Evolutionary conservation across 306 rosid genomes (phyloP), one percentile per base, ranked within the genome.

Genomic region (Vigna angularis): DNA sequence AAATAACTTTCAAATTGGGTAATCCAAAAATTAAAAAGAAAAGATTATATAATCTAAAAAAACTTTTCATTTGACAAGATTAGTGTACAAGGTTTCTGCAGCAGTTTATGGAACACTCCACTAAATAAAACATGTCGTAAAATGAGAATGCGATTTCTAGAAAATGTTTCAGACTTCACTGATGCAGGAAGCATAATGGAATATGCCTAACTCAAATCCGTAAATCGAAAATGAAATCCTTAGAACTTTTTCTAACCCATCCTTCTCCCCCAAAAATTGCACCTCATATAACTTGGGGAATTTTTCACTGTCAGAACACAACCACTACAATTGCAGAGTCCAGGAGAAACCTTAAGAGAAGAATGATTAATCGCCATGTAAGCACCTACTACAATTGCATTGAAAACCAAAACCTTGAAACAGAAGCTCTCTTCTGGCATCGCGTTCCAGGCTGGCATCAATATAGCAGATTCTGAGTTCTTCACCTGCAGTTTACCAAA

Each of bases 401-500:
- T 72, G 88, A 76, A 94, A 94, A 79, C 97, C 98, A 70, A 90
- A 94, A 3, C 95, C 97, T 74, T 58, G 86, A 22, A 86, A 83
- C 76, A 92, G 80, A 44, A 88, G 47, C 50, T 81, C 82, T 84
- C 61, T 97, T 50, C 98, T 85, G 57, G 97, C 96, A 81, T 82
- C 86, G 5, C 51, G 82, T 57, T 83, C 83, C 88, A 90, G 81
- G 80, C 97, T 94, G 66, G 95, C 90, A 77, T 94, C 97, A 6
- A 94, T 94, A 51, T 94, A 94, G 89, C 98, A 90, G 65, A 94
- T 92, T 84, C 95, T 88, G 14, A 94, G 93, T 83, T 94, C 98
- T 89, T 94, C 98, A 13, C 91, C 98, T 94, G 87, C 56, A 17
- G 73, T 53, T 18, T 61, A 81, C 65, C 74, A 51, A 45, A 56